These are phyloP conservation scores for Aschersonia sp. DNA, from an alignment of 2,329 filamentous ascomycete species.

Conservation along the genomic window DNA sequence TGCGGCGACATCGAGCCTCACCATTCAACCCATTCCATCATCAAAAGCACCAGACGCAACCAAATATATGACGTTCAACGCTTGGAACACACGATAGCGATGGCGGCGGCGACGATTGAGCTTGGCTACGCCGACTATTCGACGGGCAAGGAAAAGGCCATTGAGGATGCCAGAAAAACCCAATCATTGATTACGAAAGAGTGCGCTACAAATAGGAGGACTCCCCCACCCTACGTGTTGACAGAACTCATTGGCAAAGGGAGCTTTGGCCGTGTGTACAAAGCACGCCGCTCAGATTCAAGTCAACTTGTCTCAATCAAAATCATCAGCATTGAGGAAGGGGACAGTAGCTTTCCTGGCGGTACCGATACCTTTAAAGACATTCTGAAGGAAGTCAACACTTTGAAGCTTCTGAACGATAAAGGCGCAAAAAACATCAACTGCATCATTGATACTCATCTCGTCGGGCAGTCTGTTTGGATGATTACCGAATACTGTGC, in stretches of 20 bases:
- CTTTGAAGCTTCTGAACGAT: conserved; percentile 57
- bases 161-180: conserved; percentile 56
- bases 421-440: conserved; percentile 66
- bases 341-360: conserved; percentile 48
- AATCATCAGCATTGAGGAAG: conserved; percentile 63
- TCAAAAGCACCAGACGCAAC: too few species aligned
- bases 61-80: too few species aligned
- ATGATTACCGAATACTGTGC: conserved; percentile 77
- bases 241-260: conserved; percentile 61
- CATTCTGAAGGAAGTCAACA: conserved; percentile 45
- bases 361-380: conserved; percentile 46
- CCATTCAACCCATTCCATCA: too few species aligned
- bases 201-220: conserved; percentile 40
- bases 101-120: neutral
- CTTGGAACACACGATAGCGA: neutral
- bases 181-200: conserved; percentile 45
- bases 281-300: conserved; percentile 31
- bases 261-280: conserved; percentile 61
- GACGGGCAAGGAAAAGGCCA: conserved; percentile 35
- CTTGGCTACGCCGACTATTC: conserved; percentile 14
- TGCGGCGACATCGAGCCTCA: too few species aligned
- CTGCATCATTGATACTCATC: conserved; percentile 60
- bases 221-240: conserved; percentile 49
- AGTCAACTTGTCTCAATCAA: conserved; percentile 49
- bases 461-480: conserved; percentile 67